Percentiles rank a stretch among this genome's conserved stretches.
phyloP scores from a whole-genome alignment of 1,284 basidiomycete species.

The Grifola frondosa region DNA sequence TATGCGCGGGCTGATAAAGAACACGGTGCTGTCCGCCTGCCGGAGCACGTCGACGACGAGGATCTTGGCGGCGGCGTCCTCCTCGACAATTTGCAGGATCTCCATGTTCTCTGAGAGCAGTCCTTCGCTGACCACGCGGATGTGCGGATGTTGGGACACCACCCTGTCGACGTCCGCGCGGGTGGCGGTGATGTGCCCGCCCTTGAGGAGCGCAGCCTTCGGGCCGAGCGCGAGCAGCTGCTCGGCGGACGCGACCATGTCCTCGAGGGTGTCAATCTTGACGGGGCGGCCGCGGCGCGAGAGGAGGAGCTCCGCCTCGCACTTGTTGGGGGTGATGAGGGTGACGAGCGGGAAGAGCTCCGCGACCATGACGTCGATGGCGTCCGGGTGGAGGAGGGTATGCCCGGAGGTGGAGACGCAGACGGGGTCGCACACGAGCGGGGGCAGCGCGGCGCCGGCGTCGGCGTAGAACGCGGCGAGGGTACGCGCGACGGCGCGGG shows the following conservation, averaged over 20 bases:
- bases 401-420: slow-evolving; percentile 94
- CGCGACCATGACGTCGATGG: slow-evolving; percentile 58
- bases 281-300: slow-evolving; percentile 32
- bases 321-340: slow-evolving; percentile 86
- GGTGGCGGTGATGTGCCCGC: slow-evolving; percentile 70
- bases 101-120: slow-evolving; percentile 59
- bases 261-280: slow-evolving; percentile 50
- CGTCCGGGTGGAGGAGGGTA: slow-evolving; percentile 68
- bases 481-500: slow-evolving; percentile 43
- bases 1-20: slow-evolving; percentile 70
- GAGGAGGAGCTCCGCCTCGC: slow-evolving; percentile 77
- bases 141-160: slow-evolving; percentile 25
- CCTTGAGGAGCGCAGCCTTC: slow-evolving; percentile 79
- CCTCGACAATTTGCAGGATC: slow-evolving; percentile 44
- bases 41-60: slow-evolving; percentile 82
- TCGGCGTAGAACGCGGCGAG: slow-evolving; percentile 41
- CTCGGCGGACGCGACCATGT: slow-evolving; percentile 65
- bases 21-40: slow-evolving; percentile 37
- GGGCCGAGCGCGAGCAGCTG: slow-evolving; percentile 52
- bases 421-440: slow-evolving; percentile 85
- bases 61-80: slow-evolving; percentile 17
- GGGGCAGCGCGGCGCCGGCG: slow-evolving; percentile 36
- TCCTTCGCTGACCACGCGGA: slow-evolving; percentile 42
- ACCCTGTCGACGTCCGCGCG: slow-evolving; percentile 44
- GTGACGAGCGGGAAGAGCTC: slow-evolving; percentile 74